Conservation (phyloP, 768 basidiomycete genomes). For the Sistotremastrum niveocremeum region DNA sequence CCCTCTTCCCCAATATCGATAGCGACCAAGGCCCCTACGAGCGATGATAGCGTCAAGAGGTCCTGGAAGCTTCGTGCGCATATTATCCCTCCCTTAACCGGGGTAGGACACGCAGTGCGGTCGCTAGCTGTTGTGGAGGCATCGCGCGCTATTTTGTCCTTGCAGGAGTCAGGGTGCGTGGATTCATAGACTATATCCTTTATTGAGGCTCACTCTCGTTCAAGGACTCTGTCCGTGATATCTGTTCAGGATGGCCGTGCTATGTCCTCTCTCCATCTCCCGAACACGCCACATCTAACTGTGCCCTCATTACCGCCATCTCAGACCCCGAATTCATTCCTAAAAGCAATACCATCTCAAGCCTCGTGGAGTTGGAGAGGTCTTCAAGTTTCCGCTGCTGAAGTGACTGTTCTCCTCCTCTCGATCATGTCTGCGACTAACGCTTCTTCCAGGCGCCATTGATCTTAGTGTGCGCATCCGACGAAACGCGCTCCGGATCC, state of each 20-base stretch:
- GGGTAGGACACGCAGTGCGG: conserved; percentile 26
- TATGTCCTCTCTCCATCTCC: too few relatives aligned
- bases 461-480: conserved; percentile 6
- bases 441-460: conserved; percentile 2
- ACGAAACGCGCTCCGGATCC: not conserved
- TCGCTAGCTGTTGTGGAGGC: conserved; percentile 34
- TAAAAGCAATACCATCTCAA: too few relatives aligned
- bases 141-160: conserved; percentile 30
- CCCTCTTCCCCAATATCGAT: too few relatives aligned
- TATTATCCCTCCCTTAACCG: conserved; percentile 34
- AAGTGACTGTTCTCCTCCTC: conserved; percentile 14
- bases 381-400: conserved; percentile 15
- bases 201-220: not conserved
- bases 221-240: conserved; percentile 2
- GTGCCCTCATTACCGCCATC: too few relatives aligned
- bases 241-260: too few relatives aligned
- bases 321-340: too few relatives aligned
- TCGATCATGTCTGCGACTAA: not conserved
- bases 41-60: too few relatives aligned
- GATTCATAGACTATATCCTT: not conserved
- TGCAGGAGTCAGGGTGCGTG: conserved; percentile 56
- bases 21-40: too few relatives aligned
- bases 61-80: not conserved
- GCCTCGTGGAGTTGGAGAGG: conserved; percentile 21
- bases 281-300: too few relatives aligned